Evolutionary conservation across 768 basidiomycete species (phyloP), one percentile per base, ranked within the genome.

Genomic region (Lactarius sanguifluus): DNA sequence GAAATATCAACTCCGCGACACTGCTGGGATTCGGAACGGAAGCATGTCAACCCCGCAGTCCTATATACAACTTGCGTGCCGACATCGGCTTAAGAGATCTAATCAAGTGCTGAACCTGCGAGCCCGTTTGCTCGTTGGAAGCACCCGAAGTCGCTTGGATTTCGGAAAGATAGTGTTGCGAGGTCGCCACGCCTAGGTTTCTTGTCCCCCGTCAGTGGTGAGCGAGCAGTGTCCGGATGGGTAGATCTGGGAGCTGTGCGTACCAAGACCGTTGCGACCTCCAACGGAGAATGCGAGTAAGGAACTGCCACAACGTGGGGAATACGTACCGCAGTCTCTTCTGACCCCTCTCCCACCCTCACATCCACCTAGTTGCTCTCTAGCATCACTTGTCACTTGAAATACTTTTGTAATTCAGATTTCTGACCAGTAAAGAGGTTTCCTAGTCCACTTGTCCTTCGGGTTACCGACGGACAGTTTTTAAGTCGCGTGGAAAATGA

Each of bases 1-100:
- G 43, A 43, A 66, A 66, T 66, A 66, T 63, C 57, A 67, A 67
- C 66, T 67, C 66, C 66, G 65, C 65, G 66, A 63, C 15, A 30
- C 47, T 63, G 57, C 30, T 63, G 34, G 61, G 41, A 41, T 32
- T 62, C 66, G 50, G 52, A 65, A 60, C 59, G 64, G 64, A 64
- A 57, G 52, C 30, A 43, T 25, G 23, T 43, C 58, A 64, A 36
- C 25, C 28, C 55, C 30, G 43, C 50, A 43, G 54, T 57, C 34
- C 40, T 30, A 30, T 58, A 38, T 38, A n/a, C 56, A n/a, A 34
- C 36, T 43, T 36, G 47, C 59, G 30, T 52, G 59, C 61, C 61
- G 55, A 65, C 23, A 43, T 66, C 36, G 43, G 60, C 60, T 66
- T 61, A 61, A 38, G 38, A 30, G 36, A 16, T 15, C 43, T 30